Evolutionary conservation across 257 asterid species (phyloP), one percentile per base, ranked within the genome.

Genomic region (Nemophila menziesii): DNA sequence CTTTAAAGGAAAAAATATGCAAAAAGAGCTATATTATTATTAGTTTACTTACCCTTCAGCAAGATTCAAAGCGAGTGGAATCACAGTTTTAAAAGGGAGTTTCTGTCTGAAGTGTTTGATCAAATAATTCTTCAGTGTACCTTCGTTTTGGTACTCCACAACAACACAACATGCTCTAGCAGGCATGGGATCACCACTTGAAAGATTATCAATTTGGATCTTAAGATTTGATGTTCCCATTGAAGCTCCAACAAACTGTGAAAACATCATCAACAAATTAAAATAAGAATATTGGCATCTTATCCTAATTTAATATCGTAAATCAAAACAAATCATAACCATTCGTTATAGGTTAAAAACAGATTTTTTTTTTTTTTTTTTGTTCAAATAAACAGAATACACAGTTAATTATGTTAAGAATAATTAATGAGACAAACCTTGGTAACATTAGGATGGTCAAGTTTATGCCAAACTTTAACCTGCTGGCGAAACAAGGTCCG

Each of bases 391-490:
- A 15, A 6, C 3, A 13, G n/a, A n/a, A n/a, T n/a, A n/a, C n/a
- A n/a, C n/a, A n/a, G n/a, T n/a, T 11, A 8, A 9, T n/a, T n/a
- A n/a, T n/a, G n/a, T 10, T 2, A 3, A 20, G 15, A 37, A 37
- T 12, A 13, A n/a, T 4, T 13, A 50, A 18, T 20, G 12, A 7
- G 9, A 18, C 55, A 49, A 37, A 76, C 85, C 85, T 72, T 76
- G 4, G 85, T 69, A 16, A 76, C 80, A 36, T 72, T 76, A 20
- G 79, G 90, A 54, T 78, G 90, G 55, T 78, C 79, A 22, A 78
- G 84, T 60, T 74, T 78, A 48, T 78, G 81, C 84, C 81, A 78
- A 17, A 78, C 81, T 20, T 77, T 84, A 42, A 74, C 90, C 63
- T 78, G 84, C 52, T 69, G 72, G 24, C 39, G 68, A 22, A 78